Conservation (phyloP, 495 filamentous ascomycete species). For the Penicillium flavigenum region DNA sequence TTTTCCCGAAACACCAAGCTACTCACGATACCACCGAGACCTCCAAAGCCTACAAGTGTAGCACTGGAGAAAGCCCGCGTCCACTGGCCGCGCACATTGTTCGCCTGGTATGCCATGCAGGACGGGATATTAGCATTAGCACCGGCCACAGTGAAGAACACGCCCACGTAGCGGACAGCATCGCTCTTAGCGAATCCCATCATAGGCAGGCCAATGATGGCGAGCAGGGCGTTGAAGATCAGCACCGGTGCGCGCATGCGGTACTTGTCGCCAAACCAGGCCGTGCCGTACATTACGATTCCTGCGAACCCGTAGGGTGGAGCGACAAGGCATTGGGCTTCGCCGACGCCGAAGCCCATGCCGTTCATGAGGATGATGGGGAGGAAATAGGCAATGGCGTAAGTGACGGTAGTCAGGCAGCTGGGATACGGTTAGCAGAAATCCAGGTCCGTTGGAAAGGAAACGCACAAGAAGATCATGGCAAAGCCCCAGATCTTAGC, state of each 20-base stretch:
- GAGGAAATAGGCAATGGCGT: slow-evolving; percentile 67
- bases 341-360: slow-evolving; percentile 57
- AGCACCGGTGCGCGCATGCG: slow-evolving; percentile 57
- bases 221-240: slow-evolving; percentile 52
- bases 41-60: slow-evolving; percentile 53
- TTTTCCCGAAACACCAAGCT: slow-evolving; percentile 56
- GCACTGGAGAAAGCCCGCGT: slow-evolving; percentile 61
- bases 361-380: slow-evolving; percentile 59
- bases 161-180: slow-evolving; percentile 60
- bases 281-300: slow-evolving; percentile 55
- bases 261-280: slow-evolving; percentile 57
- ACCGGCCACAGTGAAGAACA: slow-evolving; percentile 60
- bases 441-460: neutral
- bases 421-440: slow-evolving; percentile 14
- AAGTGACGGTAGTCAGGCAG: slow-evolving; percentile 57
- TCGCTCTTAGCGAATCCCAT: slow-evolving; percentile 52
- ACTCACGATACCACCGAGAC: slow-evolving; percentile 60
- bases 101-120: slow-evolving; percentile 61
- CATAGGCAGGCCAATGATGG: slow-evolving; percentile 52
- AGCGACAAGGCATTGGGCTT: slow-evolving; percentile 60
- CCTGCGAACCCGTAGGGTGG: slow-evolving; percentile 62
- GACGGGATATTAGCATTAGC: slow-evolving; percentile 62
- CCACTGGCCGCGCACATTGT: slow-evolving; percentile 68
- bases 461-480: slow-evolving; percentile 52
- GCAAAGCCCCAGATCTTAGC: slow-evolving; percentile 63